phyloP scores from a whole-genome alignment of 2,329 filamentous ascomycete genomes.

The Tolypocladium pustulatum region DNA sequence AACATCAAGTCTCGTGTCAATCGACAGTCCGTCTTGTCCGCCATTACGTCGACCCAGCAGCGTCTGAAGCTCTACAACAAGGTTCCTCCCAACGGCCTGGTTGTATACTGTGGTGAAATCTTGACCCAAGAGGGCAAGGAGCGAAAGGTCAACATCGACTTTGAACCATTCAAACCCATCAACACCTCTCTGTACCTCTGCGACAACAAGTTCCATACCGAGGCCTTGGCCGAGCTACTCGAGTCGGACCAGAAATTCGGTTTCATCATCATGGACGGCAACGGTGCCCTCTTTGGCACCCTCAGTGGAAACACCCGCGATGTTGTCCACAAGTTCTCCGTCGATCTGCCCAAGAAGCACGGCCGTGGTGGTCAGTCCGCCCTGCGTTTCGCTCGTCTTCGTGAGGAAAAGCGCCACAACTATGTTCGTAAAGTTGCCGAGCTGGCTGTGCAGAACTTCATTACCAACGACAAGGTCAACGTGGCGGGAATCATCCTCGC shows the following conservation, averaged over 20 bases:
- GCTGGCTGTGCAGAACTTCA: slow-evolving; percentile 96
- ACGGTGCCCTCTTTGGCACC: slow-evolving; percentile 93
- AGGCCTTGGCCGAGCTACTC: slow-evolving; percentile 90
- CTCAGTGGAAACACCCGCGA: slow-evolving; percentile 96
- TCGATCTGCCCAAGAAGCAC: slow-evolving; percentile 99
- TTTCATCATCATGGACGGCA: slow-evolving; percentile 99
- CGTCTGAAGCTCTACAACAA: slow-evolving; percentile 98
- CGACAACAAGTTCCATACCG: slow-evolving; percentile 99
- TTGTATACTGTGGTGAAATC: slow-evolving; percentile 99
- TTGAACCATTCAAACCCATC: slow-evolving; percentile 99
- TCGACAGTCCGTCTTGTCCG: slow-evolving; percentile 91
- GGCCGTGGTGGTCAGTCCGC: slow-evolving; percentile 99
- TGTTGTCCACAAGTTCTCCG: slow-evolving; percentile 93
- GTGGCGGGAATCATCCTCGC: slow-evolving; percentile 91
- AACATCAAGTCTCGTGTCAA: slow-evolving; percentile 99
- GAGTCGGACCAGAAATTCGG: slow-evolving; percentile 99
- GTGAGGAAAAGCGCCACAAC: slow-evolving; percentile 99
- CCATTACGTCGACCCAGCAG: slow-evolving; percentile 98
- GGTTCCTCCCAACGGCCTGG: slow-evolving; percentile 92
- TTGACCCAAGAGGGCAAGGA: slow-evolving; percentile 98
- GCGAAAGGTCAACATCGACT: slow-evolving; percentile 99
- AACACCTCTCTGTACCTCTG: slow-evolving; percentile 98
- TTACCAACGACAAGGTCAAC: slow-evolving; percentile 97
- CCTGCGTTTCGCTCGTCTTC: slow-evolving; percentile 96
- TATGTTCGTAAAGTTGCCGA: slow-evolving; percentile 99